Conservation (phyloP, 257 asterid species). For the Gentiana straminea region DNA sequence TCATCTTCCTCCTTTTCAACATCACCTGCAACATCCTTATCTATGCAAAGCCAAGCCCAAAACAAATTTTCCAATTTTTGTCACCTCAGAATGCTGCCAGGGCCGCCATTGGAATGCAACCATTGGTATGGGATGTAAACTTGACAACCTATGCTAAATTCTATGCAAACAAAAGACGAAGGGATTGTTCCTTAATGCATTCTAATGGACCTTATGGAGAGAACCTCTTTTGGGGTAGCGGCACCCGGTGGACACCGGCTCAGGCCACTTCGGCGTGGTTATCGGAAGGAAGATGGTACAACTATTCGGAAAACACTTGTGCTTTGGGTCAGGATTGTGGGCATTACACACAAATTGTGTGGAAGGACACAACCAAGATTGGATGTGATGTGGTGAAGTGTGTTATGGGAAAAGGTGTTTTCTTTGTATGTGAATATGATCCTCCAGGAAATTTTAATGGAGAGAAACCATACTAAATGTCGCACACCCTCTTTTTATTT, state of each 20-base stretch:
- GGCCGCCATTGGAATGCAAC: conserved; percentile 15
- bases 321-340: background rate
- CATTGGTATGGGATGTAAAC: conserved; percentile 11
- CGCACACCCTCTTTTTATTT: too few species aligned
- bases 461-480: too few species aligned
- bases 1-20: too few species aligned
- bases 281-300: background rate
- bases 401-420: background rate
- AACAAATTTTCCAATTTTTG: too few species aligned
- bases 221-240: conserved; percentile 5
- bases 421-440: too few species aligned
- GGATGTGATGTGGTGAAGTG: background rate
- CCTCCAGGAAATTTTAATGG: too few species aligned
- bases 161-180: conserved; percentile 12
- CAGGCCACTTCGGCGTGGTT: background rate
- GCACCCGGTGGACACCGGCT: too few species aligned
- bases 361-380: background rate
- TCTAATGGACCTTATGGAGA: conserved; percentile 25
- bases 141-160: conserved; percentile 10
- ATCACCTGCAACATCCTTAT: too few species aligned
- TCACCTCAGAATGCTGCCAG: conserved; percentile 27
- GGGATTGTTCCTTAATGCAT: conserved; percentile 14
- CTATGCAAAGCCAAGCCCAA: too few species aligned
- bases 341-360: background rate
- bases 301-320: background rate